phyloP scores from a whole-genome alignment of 169 alveolate species.

The Miamiensis avidus region DNA sequence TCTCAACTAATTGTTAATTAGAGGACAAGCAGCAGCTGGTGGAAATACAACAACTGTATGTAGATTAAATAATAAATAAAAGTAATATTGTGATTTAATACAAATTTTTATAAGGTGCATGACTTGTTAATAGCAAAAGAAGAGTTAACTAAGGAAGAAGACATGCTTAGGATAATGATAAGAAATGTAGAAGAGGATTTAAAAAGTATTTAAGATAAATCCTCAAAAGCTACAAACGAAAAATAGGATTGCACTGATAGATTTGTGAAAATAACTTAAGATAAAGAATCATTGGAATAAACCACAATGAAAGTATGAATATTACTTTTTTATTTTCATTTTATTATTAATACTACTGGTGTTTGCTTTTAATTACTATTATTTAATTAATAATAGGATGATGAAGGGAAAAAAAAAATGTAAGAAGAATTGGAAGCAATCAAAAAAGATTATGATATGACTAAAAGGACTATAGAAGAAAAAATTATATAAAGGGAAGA shows the following conservation, averaged over 20 bases:
- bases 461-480: slow-evolving; percentile 28
- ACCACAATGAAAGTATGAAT: background rate
- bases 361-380: background rate
- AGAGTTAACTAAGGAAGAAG: slow-evolving; percentile 46
- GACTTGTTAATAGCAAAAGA: slow-evolving; percentile 52
- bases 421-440: slow-evolving; percentile 50
- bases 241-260: slow-evolving; percentile 5
- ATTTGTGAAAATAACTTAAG: slow-evolving; percentile 22
- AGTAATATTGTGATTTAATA: background rate
- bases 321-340: too few species aligned
- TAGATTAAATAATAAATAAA: too few species aligned
- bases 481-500: slow-evolving; percentile 44
- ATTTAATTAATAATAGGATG: slow-evolving; percentile 26
- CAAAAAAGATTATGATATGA: slow-evolving; percentile 43
- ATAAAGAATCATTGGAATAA: slow-evolving; percentile 58
- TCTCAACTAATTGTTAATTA: slow-evolving; percentile 50
- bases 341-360: too few species aligned
- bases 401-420: slow-evolving; percentile 35
- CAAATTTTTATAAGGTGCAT: background rate
- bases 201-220: slow-evolving; percentile 7
- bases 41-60: slow-evolving; percentile 58
- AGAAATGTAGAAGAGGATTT: slow-evolving; percentile 9
- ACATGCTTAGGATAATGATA: slow-evolving; percentile 4
- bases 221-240: slow-evolving; percentile 17
- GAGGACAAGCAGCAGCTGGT: slow-evolving; percentile 44